phyloP scores from a whole-genome alignment of 1,139 yeast species.

The Wickerhamiella infanticola region DNA sequence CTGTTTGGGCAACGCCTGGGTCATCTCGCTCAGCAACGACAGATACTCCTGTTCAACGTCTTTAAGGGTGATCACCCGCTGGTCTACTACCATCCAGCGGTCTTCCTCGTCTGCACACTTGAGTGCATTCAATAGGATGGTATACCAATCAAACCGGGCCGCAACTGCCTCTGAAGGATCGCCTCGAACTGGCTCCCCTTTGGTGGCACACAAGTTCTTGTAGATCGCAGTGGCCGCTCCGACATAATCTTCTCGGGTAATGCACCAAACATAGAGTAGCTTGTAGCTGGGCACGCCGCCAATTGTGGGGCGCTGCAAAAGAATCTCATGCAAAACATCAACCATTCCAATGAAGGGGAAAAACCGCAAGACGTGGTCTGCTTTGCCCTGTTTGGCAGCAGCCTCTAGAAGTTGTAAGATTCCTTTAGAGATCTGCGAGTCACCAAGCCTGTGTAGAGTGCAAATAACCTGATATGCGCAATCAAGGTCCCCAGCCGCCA shows the following conservation, averaged over 20 bases:
- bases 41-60: conserved; percentile 12
- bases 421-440: conserved; percentile 2
- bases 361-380: conserved; percentile 15
- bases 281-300: conserved; percentile 16
- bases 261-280: conserved; percentile 22
- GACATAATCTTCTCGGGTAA: conserved; percentile 20
- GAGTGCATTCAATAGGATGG: conserved; percentile 20
- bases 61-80: conserved; percentile 11
- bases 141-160: conserved; percentile 10
- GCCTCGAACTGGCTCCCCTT: conserved; percentile 66
- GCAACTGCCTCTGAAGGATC: conserved; percentile 4
- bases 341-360: conserved; percentile 23
- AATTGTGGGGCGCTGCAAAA: conserved; percentile 11
- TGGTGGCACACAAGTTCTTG: conserved; percentile 50
- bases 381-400: conserved; percentile 12
- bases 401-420: conserved; percentile 6
- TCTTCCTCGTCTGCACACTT: conserved; percentile 16
- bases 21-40: conserved; percentile 2
- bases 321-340: conserved; percentile 14
- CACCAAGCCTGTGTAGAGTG: conserved; percentile 13
- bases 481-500: conserved; percentile 15
- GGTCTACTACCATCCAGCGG: conserved; percentile 19
- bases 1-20: not conserved
- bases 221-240: conserved; percentile 14
- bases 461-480: conserved; percentile 22